Base-by-base conservation (phyloP, 192 early-diverging fungal genomes). In the Phycomyces nitens region DNA sequence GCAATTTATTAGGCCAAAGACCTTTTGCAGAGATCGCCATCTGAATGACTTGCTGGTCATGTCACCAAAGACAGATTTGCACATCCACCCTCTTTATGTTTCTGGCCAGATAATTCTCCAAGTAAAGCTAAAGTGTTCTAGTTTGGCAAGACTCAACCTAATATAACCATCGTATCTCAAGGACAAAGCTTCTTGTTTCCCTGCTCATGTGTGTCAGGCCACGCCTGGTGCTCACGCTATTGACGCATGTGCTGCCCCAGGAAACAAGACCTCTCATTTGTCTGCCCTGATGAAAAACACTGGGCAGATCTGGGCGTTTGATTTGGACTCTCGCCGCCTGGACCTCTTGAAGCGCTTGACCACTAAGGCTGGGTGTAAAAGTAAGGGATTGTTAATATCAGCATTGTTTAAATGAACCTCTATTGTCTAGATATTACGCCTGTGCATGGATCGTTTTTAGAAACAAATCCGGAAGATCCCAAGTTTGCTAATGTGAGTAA, bases 211-310 rank as follows among this genome's bases (percentile, higher is more conserved):
- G 18, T 75, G 93, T 40, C 76, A 75, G 4, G 87, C 94, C 0
- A 75, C 83, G 3, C 63, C 65, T 22, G 58, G 71, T 3, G 70
- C 84, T 0, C 77, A 86, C 64, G 92, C 88, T 2, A 91, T 99
- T 49, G 97, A 99, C 70, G 94, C 89, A 8, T 99, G 95, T 70
- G 97, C 97, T 15, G 95, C 95, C 0, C 96, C 96, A 4, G 96
- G 96, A 6, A 99, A 99, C 79, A 99, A 99, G 71, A 99, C 97
- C 5, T 91, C 92, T 53, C 96, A 98, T 68, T 76, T 99, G 56
- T 88, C 88, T 5, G 90, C 92, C 58, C 77, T 94, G 24, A 92
- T 98, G 89, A 80, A 82, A 38, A 95, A 95, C 59, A 81, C 82
- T 8, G 97, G 95, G 12, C 83, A 72, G 38, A 91, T 99, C 50